A percentile compares a stretch with the other conserved stretches of the same genome.
phyloP scores from a whole-genome alignment of 768 basidiomycete species.

The Scleroderma bovista region DNA sequence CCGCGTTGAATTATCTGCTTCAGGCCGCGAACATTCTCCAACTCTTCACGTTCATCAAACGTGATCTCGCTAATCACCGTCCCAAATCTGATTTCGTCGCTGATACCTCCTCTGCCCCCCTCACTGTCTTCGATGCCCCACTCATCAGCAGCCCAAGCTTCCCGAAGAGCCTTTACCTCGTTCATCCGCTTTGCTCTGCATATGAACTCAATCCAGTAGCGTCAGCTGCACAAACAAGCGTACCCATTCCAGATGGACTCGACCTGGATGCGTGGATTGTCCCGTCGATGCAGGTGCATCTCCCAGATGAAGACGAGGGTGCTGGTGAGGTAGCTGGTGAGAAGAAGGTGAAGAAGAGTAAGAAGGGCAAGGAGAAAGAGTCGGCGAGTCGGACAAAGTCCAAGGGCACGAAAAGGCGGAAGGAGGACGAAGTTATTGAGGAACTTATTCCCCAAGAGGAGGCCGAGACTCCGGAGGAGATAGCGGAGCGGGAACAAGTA shows the following conservation, averaged over 20 bases:
- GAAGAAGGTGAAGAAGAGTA: conserved; percentile 38
- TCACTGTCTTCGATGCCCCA: conserved; percentile 18
- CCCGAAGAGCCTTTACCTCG: conserved; percentile 86
- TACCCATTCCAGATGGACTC: conserved; percentile 77
- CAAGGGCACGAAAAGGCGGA: conserved; percentile 44
- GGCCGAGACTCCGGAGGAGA: conserved; percentile 54
- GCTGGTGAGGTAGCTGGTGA: conserved; percentile 28
- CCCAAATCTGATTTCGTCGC: conserved; percentile 35
- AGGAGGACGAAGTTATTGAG: conserved; percentile 16
- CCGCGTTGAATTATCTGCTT: conserved; percentile 4
- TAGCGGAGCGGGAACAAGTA: conserved; percentile 58
- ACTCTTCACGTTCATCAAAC: conserved; percentile 68
- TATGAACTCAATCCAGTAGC: conserved; percentile 89
- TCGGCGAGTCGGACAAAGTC: conserved; percentile 18
- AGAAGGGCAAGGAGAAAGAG: conserved; percentile 44
- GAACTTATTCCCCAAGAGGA: conserved; percentile 37
- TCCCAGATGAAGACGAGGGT: conserved; percentile 22
- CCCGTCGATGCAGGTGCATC: conserved; percentile 41
- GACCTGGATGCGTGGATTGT: conserved; percentile 86
- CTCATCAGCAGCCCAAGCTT: conserved; percentile 40
- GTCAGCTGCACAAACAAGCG: conserved; percentile 68
- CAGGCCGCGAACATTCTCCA: conserved; percentile 81
- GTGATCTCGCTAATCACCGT: conserved; percentile 58
- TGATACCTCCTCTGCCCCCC: conserved; percentile 34
- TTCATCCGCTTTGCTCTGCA: conserved; percentile 68